These are phyloP conservation scores for Cytospora chrysosperma DNA, from an alignment of 2,329 filamentous ascomycete genomes.

Conservation along the genomic window DNA sequence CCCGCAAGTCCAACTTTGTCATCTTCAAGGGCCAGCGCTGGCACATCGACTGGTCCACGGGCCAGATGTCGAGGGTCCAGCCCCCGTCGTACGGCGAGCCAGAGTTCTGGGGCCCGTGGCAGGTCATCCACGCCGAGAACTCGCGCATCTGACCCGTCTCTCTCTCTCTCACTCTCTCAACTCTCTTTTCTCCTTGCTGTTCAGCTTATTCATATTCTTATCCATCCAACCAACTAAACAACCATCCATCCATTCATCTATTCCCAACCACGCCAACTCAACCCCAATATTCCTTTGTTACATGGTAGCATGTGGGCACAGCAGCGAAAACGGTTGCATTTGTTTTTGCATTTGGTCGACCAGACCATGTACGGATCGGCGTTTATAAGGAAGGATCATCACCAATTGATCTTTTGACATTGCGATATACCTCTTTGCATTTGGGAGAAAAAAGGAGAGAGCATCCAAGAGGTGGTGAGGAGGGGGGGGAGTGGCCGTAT, in stretches of 20 bases:
- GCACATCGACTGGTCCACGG: constrained; percentile 59
- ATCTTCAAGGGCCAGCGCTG: constrained; percentile 57
- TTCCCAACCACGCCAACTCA: neutral
- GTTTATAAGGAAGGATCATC: constrained; percentile 10
- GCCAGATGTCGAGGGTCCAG: constrained; percentile 52
- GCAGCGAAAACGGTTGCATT: constrained; percentile 19
- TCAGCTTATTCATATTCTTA: too few relatives aligned
- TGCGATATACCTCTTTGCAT: constrained; percentile 23
- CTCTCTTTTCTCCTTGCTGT: neutral
- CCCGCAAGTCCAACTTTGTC: constrained; percentile 58
- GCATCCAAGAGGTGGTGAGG: constrained; percentile 8
- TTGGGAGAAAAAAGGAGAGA: neutral
- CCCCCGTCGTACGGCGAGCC: constrained; percentile 55
- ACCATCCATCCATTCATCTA: neutral
- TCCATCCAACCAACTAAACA: too few relatives aligned
- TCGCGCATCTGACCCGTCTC: constrained; percentile 38
- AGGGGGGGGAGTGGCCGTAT: neutral
- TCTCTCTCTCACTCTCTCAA: neutral
- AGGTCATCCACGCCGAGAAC: constrained; percentile 51
- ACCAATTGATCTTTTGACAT: constrained; percentile 17
- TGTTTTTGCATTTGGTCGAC: constrained; percentile 12
- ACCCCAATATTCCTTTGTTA: neutral
- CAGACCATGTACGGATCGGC: constrained; percentile 11
- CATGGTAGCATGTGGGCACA: constrained; percentile 2
- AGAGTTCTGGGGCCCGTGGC: constrained; percentile 49